Base-by-base conservation (phyloP, 2,329 filamentous ascomycete species). In the Niveomyces coronatus region DNA sequence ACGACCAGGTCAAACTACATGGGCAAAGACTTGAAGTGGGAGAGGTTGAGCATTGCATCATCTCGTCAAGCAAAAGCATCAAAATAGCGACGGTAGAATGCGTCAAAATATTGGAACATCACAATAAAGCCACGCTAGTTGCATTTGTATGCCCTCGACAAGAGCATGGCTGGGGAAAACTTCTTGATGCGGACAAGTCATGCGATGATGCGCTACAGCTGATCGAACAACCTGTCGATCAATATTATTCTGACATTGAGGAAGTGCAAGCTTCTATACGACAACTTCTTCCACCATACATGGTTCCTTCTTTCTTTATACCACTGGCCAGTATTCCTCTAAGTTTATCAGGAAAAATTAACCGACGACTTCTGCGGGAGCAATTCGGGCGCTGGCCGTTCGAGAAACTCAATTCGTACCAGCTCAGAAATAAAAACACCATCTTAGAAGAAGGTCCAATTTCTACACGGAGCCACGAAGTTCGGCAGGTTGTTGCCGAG, bases 11-110 rank as follows among this genome's bases (percentile, higher is more conserved):
- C 16, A 46, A 46, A 20, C 34, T 46, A 14, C 42, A 43, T 6
- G 44, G 44, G 9, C 44, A 46, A 31, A 41, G 44, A 4, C 35
- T 45, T 7, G 44, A 46, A 27, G 31, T 45, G 1, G 43, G 40
- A 15, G 44, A 46, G 30, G 37, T 46, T 5, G 44, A 46, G 22
- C 31, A 43, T 32, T 36, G 42, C 20, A 38, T 44, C 24, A 40
- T 31, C 19, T 39, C 22, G 14, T 10, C 4, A 3, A 8, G 29
- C 37, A 3, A 4, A 27, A 1, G 32, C 10, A 14, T 13, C 20
- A 40, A 13, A 27, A 16, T 24, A 2, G 33, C 33, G 16, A 23
- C 33, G 10, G 33, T 36, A 8, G 33, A 36, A 24, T 36, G 33
- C 20, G 18, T 36, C 33, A 36, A 36, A 24, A 36, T 36, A 16